Evolutionary conservation across 345 rosid species (phyloP).

Genomic region (Brassica rapa): DNA sequence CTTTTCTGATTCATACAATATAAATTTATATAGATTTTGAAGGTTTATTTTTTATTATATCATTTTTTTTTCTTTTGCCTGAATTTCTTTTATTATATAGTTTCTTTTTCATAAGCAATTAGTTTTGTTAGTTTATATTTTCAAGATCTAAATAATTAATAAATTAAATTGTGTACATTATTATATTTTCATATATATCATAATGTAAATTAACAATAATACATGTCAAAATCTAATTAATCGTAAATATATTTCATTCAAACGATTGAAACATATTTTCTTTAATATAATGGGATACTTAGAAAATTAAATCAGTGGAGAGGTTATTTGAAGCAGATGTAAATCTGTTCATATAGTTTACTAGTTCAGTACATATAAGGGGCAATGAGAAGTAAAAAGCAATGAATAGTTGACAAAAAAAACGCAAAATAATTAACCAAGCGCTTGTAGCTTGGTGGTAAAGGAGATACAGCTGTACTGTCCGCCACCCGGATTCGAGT

Average conservation of each 20-base stretch:
- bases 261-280: not conserved
- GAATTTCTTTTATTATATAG: not conserved
- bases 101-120: no score
- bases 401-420: slow-evolving; percentile 2
- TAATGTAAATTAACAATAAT: not conserved
- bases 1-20: not conserved
- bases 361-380: not conserved
- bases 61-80: no score
- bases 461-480: no score
- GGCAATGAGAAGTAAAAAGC: not conserved
- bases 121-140: no score
- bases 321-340: not conserved
- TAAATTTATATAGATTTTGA: not conserved
- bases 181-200: not conserved
- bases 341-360: not conserved
- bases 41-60: not conserved
- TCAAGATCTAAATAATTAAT: not conserved
- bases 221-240: not conserved
- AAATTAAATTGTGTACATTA: not conserved
- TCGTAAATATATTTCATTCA: not conserved
- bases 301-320: not conserved
- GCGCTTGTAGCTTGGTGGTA: no score
- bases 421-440: not conserved
- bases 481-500: no score
- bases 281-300: not conserved